Evolutionary conservation across 2,329 filamentous ascomycete species (phyloP), one percentile per base, ranked within the genome.

Genomic region (Bipolaris sorokiniana): DNA sequence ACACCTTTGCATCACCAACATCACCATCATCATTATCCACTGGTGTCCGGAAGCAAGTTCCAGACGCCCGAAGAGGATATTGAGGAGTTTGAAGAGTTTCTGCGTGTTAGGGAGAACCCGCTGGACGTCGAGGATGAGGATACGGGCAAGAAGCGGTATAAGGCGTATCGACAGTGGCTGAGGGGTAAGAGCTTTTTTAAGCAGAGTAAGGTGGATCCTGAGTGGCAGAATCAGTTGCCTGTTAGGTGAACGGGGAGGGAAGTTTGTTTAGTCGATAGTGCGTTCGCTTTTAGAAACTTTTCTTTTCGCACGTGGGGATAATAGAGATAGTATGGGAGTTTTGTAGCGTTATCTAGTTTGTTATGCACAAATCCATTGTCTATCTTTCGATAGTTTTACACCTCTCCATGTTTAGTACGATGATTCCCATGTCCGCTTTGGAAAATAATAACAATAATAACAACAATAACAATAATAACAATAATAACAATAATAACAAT

Each of bases 121-220:
- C 79, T 99, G 50, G 96, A 91, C 2, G 94, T 98, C 13, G 88
- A 88, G 1, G 89, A 93, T 42, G 93, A 96, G 70, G 95, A 98
- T 75, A 84, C 88, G 44, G 84, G 85, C 38, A 98, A 96, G 84
- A 97, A 98, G 83, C 83, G 95, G 66, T 99, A 99, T 77, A 98
- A 97, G 79, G 91, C 93, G 9, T 99, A 99, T 78, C 82, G 89
- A 69, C 96, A 97, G 78, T 99, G 95, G 94, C 81, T 99, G 71
- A 85, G 88, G 61, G 94, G 94, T 16, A 98, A 97, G 81, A 97
- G 92, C 69, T 84, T 98, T 69, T 98, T 98, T 76, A 98, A 98
- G 78, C 93, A 97, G 82, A 82, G 80, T 59, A 83, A 82, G 65
- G 79, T 82, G 37, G 81, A 83, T 77, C 80, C 80, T 1, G 80